Base-by-base conservation (phyloP, 305 asterid genomes). In the Striga hermonthica region DNA sequence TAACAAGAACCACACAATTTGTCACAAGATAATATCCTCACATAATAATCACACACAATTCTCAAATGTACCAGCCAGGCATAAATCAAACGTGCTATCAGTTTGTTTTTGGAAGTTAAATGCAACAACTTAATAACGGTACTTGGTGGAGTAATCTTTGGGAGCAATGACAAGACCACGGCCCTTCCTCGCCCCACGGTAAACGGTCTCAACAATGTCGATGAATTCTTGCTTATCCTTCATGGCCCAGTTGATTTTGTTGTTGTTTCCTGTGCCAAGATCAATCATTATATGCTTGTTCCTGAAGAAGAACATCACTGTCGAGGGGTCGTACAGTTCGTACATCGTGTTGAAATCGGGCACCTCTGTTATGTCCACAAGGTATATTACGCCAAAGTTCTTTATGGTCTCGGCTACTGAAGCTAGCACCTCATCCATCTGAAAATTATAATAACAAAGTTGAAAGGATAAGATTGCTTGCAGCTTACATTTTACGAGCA, bases 271-370 rank as follows among this genome's bases (percentile, higher is more conserved):
- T 34, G 96, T 91, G 35, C 95, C 98, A 54, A 84, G 91, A 72
- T 91, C 95, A 43, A 88, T 88, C 95, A 88, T 88, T 22, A 86
- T 90, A 80, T 88, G 91, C 77, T 88, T 90, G 92, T 90, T 90
- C 81, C 91, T 84, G 79, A 90, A 88, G 72, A 89, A 89, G 78
- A 88, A 86, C 95, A 88, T 83, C 60, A 83, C 53, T 0, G 91
- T 88, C 12, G 95, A 91, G 10, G 95, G 91, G 56, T 91, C 95
- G n/a, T 91, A 91, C 78, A 86, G 56, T 79, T 91, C 96, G 4
- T 91, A 88, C 98, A 91, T 88, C 1, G 95, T 86, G 84, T 88
- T 88, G 78, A 91, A 91, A 74, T 91, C 97, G 3, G 89, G 95
- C 56, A 90, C 91, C 75, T 90, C 93, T 1, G 90, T 78, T 66